Conservation (phyloP, 176 grass and related monocot species). For the Coix lacrymajobi region DNA sequence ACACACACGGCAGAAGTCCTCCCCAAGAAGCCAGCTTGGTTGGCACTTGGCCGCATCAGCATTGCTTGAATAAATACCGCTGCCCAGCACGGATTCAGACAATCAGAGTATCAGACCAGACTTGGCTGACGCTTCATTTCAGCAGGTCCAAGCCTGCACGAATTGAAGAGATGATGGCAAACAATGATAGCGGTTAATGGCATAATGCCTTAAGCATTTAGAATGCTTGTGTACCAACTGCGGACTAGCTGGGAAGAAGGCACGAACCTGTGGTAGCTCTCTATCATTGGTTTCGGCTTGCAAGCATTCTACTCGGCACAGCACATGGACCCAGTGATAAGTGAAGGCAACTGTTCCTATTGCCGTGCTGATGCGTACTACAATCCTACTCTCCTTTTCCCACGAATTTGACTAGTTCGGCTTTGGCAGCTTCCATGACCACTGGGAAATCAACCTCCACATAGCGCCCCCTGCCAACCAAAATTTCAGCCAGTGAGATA, state of each 20-base stretch:
- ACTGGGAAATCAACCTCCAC: conserved; percentile 80
- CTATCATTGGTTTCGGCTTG: not conserved
- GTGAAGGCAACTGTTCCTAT: not conserved
- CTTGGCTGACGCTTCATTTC: not conserved
- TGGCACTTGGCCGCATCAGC: not conserved
- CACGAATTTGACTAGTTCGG: conserved; percentile 66
- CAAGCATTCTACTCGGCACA: not conserved
- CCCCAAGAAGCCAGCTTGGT: not conserved
- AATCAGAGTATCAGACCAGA: not conserved
- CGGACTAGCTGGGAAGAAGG: not conserved
- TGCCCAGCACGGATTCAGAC: not conserved
- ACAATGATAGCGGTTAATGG: not conserved
- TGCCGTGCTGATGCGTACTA: not conserved
- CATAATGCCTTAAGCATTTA: not conserved
- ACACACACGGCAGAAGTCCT: not conserved
- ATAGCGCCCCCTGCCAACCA: conserved; percentile 59
- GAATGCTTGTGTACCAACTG: not conserved
- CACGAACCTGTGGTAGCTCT: not conserved
- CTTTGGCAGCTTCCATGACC: conserved; percentile 91
- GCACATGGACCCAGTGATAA: not conserved
- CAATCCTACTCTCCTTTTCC: conserved; percentile 49
- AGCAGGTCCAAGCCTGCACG: not conserved
- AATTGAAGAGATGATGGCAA: not conserved
- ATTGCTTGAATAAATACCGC: not conserved
- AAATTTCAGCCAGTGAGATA: not conserved